Conservation (phyloP, 2,329 filamentous ascomycete species). For the Ophiostoma angusticollis region DNA sequence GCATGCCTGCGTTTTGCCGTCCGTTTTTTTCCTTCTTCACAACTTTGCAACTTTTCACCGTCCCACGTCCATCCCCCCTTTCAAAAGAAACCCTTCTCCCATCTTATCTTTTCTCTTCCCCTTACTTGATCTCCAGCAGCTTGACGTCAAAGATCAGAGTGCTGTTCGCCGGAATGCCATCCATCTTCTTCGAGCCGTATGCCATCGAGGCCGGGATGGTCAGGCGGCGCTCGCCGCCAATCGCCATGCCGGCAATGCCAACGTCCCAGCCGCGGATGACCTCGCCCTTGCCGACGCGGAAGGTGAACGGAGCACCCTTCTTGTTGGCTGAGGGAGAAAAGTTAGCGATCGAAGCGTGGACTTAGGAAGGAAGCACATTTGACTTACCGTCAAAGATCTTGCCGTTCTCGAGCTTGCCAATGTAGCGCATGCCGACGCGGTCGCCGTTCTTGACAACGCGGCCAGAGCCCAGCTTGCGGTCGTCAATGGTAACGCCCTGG, state of each 20-base stretch:
- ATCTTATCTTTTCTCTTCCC: too few relatives aligned
- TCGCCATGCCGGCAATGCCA: conserved; percentile 80
- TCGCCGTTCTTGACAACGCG: conserved; percentile 80
- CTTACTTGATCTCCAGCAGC: conserved; percentile 69
- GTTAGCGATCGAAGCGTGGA: not conserved
- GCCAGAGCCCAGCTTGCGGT: conserved; percentile 83
- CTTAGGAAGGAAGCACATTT: conserved; percentile 15
- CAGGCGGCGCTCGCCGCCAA: conserved; percentile 86
- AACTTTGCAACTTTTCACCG: too few relatives aligned
- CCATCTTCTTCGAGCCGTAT: conserved; percentile 73
- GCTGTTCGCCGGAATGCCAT: conserved; percentile 85
- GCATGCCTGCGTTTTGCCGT: not conserved
- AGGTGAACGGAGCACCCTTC: conserved; percentile 93
- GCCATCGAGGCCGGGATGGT: conserved; percentile 77
- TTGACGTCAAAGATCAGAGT: conserved; percentile 87
- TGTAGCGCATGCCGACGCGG: conserved; percentile 89
- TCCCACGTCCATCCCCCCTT: too few relatives aligned
- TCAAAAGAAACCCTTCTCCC: not conserved
- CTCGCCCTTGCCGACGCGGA: conserved; percentile 87
- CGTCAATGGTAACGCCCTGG: conserved; percentile 82
- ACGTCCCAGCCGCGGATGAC: conserved; percentile 99
- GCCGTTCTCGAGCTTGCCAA: conserved; percentile 88
- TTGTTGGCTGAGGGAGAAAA: conserved; percentile 68
- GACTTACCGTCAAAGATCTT: conserved; percentile 91
- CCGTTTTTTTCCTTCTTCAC: not conserved